Base-by-base conservation (phyloP, 768 basidiomycete genomes). In the Panus rudis region DNA sequence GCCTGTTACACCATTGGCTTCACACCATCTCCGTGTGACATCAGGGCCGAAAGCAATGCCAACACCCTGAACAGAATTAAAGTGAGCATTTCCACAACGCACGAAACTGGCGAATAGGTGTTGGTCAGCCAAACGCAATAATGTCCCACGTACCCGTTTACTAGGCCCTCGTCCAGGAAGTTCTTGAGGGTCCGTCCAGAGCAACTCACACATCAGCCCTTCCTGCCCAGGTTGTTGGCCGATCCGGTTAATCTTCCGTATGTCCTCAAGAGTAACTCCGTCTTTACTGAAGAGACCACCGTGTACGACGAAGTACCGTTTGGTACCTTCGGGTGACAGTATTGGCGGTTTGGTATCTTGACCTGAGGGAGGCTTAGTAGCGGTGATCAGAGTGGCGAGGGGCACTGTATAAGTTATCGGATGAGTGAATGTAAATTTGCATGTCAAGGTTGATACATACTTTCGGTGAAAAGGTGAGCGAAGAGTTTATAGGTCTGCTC, bases 141-240 rank as follows among this genome's bases (percentile, higher is more conserved):
- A 12, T 45, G 45, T 21, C n/a, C 37, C 12, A 64, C 84, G 39
- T 59, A 90, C 89, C 27, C 96, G 81, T 72, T 98, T 98, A 59
- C 90, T 93, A 11, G 96, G 94, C 4, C 96, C 94, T 21, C 96
- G 81, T 20, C 96, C 96, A 10, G 80, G 80, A 30, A 68, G 55
- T 31, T 84, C 83, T 63, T 97, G 96, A 17, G 96, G 94, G 64
- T 98, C 94, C 3, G 92, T 94, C 93, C 94, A 97, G 13, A 98
- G 74, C 22, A 92, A 76, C 84, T 64, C 62, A 86, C 91, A 94
- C 88, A 99, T 97, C 37, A 98, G 64, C 3, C 94, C 94, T 55
- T 92, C 88, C 48, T 90, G 84, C 34, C 92, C 93, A 6, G 96
- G 96, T 61, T 99, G 94, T 44, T 76, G 71, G 23, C 90, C 90